Percentiles rank a stretch among this genome's conserved stretches.
Evolutionary conservation across 2,329 filamentous ascomycete species (phyloP).

Genomic region (Ophiocordyceps camponoti-floridani): DNA sequence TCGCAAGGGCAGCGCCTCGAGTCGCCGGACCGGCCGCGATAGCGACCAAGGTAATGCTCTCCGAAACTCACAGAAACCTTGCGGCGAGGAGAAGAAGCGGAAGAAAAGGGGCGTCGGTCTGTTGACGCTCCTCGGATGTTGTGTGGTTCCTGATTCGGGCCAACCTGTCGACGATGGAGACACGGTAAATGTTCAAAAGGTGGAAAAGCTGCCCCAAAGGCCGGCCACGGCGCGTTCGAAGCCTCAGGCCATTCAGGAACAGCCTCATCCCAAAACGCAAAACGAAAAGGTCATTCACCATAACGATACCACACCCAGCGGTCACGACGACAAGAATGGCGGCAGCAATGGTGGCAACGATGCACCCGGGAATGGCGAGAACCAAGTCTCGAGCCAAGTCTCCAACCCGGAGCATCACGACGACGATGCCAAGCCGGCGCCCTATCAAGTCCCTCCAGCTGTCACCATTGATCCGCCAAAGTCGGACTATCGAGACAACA

Average conservation of each 20-base stretch:
- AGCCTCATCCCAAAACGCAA: constrained; percentile 20
- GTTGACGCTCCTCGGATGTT: constrained; percentile 47
- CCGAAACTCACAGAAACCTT: constrained; percentile 29
- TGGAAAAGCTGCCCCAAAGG: constrained; percentile 36
- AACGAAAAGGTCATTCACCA: constrained; percentile 30
- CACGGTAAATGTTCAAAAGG: constrained; percentile 35
- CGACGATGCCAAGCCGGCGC: constrained; percentile 28
- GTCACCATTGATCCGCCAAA: constrained; percentile 26
- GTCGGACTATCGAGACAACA: constrained; percentile 6
- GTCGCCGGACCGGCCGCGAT: constrained; percentile 39
- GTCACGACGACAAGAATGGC: constrained; percentile 20
- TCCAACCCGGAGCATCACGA: constrained; percentile 20
- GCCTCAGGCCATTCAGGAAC: constrained; percentile 33
- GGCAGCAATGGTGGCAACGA: constrained; percentile 27
- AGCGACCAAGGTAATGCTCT: constrained; percentile 32
- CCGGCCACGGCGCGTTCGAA: constrained; percentile 36
- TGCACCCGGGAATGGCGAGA: constrained; percentile 24
- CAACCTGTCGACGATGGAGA: constrained; percentile 34
- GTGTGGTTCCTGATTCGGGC: constrained; percentile 42
- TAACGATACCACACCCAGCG: constrained; percentile 14
- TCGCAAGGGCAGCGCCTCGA: constrained; percentile 50
- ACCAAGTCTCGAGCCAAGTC: constrained; percentile 22
- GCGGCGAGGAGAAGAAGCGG: constrained; percentile 31
- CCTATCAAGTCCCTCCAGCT: constrained; percentile 15
- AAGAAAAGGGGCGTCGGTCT: constrained; percentile 39